Base-by-base conservation (phyloP, 805 yeast species). In the Wickerhamiella occidentalis region DNA sequence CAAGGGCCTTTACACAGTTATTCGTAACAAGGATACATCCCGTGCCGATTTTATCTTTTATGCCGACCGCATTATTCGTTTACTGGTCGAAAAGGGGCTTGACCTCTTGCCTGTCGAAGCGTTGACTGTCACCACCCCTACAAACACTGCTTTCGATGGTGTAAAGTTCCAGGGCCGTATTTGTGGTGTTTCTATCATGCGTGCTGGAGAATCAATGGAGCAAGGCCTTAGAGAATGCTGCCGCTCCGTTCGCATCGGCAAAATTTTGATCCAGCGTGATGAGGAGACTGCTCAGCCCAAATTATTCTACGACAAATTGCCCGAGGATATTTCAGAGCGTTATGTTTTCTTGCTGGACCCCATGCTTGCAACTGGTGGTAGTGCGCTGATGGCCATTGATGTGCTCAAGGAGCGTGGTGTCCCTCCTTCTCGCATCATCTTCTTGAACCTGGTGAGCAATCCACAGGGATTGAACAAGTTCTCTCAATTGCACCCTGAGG, bases 181-280 rank as follows among this genome's bases (percentile, higher is more conserved):
- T 53, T 90, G 97, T 65, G 99, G 99, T 56, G 99, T 92, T 33
- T 86, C 96, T 15, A 92, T 92, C 63, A 94, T 92, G 60, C 77
- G 99, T 64, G 99, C 99, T 4, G 99, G 99, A 56, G 99, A 92
- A 67, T 82, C 94, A 40, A 92, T 92, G 99, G 99, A 92, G 68
- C 94, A 86, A 73, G 98, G 97, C 29, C 72, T 92, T 55, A 79
- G 99, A 65, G 97, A 90, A 65, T 90, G 98, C 68, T 87, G 97
- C 65, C 77, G 98, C 56, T 82, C 94, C 9, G 98, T 92, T 35
- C 76, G 97, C 62, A 84, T 92, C 53, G 99, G 99, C 48, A 92
- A 92, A 72, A 90, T 92, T 58, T 73, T 92, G 62, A 92, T 92
- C 58, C 99, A 92, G 71, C 78, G 99, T 68, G 96, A 92, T 62